A percentile compares a stretch with the other conserved stretches of the same genome.
phyloP scores from a whole-genome alignment of 257 asterid species.

The Prunella vulgaris region DNA sequence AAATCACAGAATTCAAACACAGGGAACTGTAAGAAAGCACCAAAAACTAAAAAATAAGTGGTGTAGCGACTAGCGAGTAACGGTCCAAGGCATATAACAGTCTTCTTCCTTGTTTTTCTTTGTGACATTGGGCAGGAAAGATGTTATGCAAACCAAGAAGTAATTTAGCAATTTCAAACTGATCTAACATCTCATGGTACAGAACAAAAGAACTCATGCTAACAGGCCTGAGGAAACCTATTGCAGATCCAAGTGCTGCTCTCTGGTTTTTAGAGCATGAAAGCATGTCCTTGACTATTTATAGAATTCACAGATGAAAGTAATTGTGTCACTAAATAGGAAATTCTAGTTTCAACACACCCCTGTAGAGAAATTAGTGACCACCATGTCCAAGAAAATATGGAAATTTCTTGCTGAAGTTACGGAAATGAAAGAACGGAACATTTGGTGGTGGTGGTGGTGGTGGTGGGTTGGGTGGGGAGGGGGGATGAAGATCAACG shows the following conservation, averaged over 20 bases:
- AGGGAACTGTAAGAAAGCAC: slow-evolving; percentile 13
- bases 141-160: not conserved
- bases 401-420: not conserved
- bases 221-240: slow-evolving; percentile 1
- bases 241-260: not conserved
- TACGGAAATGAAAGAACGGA: not conserved
- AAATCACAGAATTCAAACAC: slow-evolving; percentile 5
- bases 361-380: not conserved
- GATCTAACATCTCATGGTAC: slow-evolving; percentile 11
- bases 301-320: not conserved
- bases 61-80: not conserved
- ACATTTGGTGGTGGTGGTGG: no score
- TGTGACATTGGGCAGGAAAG: not conserved
- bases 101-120: not conserved
- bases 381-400: slow-evolving; percentile 1
- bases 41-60: slow-evolving; percentile 5
- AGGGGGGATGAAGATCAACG: not conserved
- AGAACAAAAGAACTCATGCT: not conserved
- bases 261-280: not conserved
- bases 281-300: slow-evolving; percentile 6
- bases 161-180: not conserved
- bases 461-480: no score
- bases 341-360: not conserved
- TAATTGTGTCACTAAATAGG: not conserved
- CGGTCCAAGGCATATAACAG: not conserved